Evolutionary conservation across 805 yeast species (phyloP).

Genomic region (Lachancea cidri): DNA sequence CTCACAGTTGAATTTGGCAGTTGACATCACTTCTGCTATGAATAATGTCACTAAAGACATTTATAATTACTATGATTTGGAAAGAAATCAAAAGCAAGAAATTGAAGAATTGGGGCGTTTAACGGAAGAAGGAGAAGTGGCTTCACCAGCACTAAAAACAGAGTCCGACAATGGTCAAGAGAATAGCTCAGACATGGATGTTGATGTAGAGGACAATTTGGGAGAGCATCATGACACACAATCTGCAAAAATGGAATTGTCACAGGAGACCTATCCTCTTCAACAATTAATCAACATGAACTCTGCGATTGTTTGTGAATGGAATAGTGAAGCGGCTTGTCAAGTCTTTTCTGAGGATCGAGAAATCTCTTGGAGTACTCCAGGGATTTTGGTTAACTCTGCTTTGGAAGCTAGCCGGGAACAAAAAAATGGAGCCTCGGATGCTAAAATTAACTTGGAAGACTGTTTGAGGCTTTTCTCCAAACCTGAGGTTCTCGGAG

Average conservation of each 20-base stretch:
- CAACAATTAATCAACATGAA: conserved; percentile 26
- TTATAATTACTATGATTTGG: conserved; percentile 16
- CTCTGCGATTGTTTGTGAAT: conserved; percentile 57
- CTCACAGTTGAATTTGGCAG: conserved; percentile 12
- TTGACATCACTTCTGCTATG: conserved; percentile 13
- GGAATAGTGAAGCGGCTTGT: conserved; percentile 47
- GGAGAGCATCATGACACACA: background rate
- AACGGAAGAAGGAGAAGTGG: background rate
- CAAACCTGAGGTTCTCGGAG: conserved; percentile 77
- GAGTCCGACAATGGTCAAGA: background rate
- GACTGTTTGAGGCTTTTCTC: conserved; percentile 76
- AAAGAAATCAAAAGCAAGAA: conserved; percentile 1
- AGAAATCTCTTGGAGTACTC: conserved; percentile 51
- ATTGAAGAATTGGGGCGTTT: conserved; percentile 3
- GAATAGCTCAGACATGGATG: conserved; percentile 4
- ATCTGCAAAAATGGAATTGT: background rate
- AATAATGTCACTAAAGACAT: conserved; percentile 20
- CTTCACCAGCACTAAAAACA: background rate
- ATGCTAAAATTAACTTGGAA: conserved; percentile 49
- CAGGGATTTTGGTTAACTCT: conserved; percentile 45
- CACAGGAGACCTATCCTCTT: background rate
- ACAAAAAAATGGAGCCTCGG: conserved; percentile 25
- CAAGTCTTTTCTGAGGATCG: conserved; percentile 51
- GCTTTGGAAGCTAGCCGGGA: conserved; percentile 47
- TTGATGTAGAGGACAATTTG: background rate